A percentile compares a stretch with the other conserved stretches of the same genome.
These are phyloP conservation scores for Cadophora sp. DNA, from an alignment of 2,329 filamentous ascomycete species.

Conservation along the genomic window DNA sequence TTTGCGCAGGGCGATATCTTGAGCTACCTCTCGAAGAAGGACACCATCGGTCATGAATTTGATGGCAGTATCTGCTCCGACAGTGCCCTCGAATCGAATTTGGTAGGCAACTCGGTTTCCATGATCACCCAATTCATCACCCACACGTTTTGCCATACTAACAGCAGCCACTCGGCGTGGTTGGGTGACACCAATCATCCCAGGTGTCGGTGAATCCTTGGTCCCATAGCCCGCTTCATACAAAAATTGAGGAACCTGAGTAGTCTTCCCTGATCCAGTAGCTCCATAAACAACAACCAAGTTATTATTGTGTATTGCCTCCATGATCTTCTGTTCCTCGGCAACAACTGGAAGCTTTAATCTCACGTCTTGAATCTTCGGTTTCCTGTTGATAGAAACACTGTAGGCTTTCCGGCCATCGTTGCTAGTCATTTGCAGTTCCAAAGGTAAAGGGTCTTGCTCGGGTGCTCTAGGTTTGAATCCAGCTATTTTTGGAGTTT, in stretches of 20 bases:
- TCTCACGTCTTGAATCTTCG: constrained; percentile 79
- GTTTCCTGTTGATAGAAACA: constrained; percentile 71
- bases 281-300: constrained; percentile 92
- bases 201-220: constrained; percentile 77
- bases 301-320: constrained; percentile 91
- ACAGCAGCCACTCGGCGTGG: constrained; percentile 93
- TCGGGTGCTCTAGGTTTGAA: constrained; percentile 74
- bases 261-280: constrained; percentile 97
- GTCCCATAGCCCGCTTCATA: constrained; percentile 93
- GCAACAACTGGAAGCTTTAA: constrained; percentile 87
- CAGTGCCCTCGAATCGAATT: constrained; percentile 91
- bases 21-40: constrained; percentile 85
- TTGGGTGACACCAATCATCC: constrained; percentile 94
- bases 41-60: constrained; percentile 99
- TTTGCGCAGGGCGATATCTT: constrained; percentile 85
- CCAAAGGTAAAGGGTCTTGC: constrained; percentile 72
- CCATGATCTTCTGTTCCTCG: constrained; percentile 98
- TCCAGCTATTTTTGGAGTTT: constrained; percentile 60
- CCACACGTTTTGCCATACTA: constrained; percentile 94
- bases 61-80: constrained; percentile 80
- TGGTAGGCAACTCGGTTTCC: constrained; percentile 86
- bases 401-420: constrained; percentile 75
- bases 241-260: constrained; percentile 94
- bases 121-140: constrained; percentile 80
- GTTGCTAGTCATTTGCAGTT: constrained; percentile 66